phyloP scores from a whole-genome alignment of 2,329 filamentous ascomycete species.

The Talaromyces sp. region DNA sequence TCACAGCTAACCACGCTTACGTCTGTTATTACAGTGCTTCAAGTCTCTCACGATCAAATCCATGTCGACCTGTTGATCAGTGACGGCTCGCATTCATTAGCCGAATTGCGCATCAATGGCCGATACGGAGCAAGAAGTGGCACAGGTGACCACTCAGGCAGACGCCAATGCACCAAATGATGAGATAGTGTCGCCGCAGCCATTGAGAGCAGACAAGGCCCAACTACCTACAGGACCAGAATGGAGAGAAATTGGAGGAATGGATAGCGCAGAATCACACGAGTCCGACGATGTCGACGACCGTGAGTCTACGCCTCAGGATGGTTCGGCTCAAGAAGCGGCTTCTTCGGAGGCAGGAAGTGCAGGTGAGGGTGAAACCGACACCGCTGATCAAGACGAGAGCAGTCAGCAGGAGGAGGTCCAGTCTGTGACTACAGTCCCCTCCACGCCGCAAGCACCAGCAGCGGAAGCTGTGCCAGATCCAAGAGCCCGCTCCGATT shows the following conservation, averaged over 20 bases:
- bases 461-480: conserved; percentile 26
- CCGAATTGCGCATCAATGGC: conserved; percentile 41
- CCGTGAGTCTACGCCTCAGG: conserved; percentile 22
- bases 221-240: conserved; percentile 28
- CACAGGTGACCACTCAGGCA: conserved; percentile 27
- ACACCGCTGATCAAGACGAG: neutral
- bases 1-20: neutral
- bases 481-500: conserved; percentile 54
- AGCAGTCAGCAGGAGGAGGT: neutral
- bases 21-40: neutral
- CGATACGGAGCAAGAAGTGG: conserved; percentile 37
- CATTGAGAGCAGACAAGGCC: conserved; percentile 33
- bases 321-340: conserved; percentile 21
- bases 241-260: conserved; percentile 29
- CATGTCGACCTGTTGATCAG: conserved; percentile 28
- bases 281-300: conserved; percentile 23
- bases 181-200: conserved; percentile 26
- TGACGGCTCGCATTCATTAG: conserved; percentile 28
- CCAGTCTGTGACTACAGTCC: conserved; percentile 14
- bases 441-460: conserved; percentile 19
- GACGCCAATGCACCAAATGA: conserved; percentile 28
- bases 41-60: conserved; percentile 3
- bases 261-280: conserved; percentile 19
- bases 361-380: conserved; percentile 14
- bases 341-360: conserved; percentile 18